A percentile compares a stretch with the other conserved stretches of the same genome.
Evolutionary conservation across 495 filamentous ascomycete species (phyloP).

Genomic region (Aspergillus funiculosus): DNA sequence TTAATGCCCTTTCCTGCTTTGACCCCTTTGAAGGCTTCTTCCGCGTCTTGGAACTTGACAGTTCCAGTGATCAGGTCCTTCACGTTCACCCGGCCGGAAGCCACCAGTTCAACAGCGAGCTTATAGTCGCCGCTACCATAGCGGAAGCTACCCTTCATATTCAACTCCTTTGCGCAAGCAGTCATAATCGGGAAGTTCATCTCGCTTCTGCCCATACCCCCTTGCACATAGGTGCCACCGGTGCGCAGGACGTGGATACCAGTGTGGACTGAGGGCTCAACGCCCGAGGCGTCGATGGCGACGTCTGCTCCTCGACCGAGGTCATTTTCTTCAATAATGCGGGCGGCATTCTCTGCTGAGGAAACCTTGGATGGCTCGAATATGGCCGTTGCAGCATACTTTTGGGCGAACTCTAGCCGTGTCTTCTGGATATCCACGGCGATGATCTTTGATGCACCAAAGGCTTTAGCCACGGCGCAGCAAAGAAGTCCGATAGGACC

Average conservation of each 20-base stretch:
- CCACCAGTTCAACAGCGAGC: constrained; percentile 46
- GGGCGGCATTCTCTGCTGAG: constrained; percentile 36
- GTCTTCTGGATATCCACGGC: constrained; percentile 48
- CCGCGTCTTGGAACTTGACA: constrained; percentile 49
- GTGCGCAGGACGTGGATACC: constrained; percentile 47
- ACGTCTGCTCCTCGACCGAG: constrained; percentile 49
- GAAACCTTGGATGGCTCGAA: constrained; percentile 37
- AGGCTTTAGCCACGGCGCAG: constrained; percentile 47
- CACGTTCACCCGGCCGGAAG: constrained; percentile 47
- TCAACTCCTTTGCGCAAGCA: constrained; percentile 50
- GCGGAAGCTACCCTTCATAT: constrained; percentile 48
- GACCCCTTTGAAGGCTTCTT: constrained; percentile 45
- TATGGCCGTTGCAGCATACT: constrained; percentile 39
- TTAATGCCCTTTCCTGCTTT: constrained; percentile 47
- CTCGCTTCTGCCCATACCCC: constrained; percentile 53
- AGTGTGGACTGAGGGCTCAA: constrained; percentile 47
- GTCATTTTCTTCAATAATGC: constrained; percentile 38
- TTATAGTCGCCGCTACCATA: constrained; percentile 53
- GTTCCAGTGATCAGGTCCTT: constrained; percentile 47
- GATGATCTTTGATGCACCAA: constrained; percentile 48
- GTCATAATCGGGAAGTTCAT: constrained; percentile 53
- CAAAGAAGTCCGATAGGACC: constrained; percentile 52
- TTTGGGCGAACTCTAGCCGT: constrained; percentile 49
- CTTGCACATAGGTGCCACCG: constrained; percentile 56
- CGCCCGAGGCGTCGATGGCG: constrained; percentile 54